phyloP scores from a whole-genome alignment of 2,329 filamentous ascomycete genomes.

The Microdochium paspali region DNA sequence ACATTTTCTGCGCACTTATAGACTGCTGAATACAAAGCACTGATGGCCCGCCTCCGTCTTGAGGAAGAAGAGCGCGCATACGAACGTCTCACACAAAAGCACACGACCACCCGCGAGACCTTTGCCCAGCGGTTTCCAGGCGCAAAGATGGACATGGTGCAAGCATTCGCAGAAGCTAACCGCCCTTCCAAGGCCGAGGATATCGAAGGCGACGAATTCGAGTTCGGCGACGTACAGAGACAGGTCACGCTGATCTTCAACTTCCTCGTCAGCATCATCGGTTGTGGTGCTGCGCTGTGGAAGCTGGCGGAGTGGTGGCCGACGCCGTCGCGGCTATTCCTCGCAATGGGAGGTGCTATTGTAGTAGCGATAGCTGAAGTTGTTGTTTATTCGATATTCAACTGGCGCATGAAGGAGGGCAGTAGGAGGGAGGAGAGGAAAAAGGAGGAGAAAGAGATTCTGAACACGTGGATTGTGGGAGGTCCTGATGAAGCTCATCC shows the following conservation, averaged over 20 bases:
- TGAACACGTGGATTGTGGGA: slow-evolving; percentile 62
- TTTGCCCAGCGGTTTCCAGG: slow-evolving; percentile 50
- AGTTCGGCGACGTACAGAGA: slow-evolving; percentile 66
- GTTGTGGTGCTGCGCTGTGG: slow-evolving; percentile 70
- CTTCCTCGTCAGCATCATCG: slow-evolving; percentile 76
- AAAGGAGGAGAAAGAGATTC: slow-evolving; percentile 58
- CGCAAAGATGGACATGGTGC: slow-evolving; percentile 33
- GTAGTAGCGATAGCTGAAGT: slow-evolving; percentile 69
- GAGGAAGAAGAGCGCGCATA: slow-evolving; percentile 79
- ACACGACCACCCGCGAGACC: slow-evolving; percentile 37
- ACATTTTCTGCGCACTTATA: slow-evolving; percentile 23
- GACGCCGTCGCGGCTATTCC: slow-evolving; percentile 56
- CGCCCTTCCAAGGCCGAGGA: slow-evolving; percentile 34
- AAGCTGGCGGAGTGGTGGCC: slow-evolving; percentile 70
- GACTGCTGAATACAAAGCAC: slow-evolving; percentile 72
- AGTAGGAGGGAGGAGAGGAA: slow-evolving; percentile 51
- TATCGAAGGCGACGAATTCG: slow-evolving; percentile 51
- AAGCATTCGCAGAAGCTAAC: slow-evolving; percentile 46
- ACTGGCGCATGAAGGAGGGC: slow-evolving; percentile 60
- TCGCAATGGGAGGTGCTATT: slow-evolving; percentile 61
- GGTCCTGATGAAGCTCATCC: slow-evolving; percentile 15
- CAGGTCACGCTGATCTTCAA: slow-evolving; percentile 82
- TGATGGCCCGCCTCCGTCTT: slow-evolving; percentile 77
- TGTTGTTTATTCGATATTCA: slow-evolving; percentile 65
- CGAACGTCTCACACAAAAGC: slow-evolving; percentile 65